These are phyloP conservation scores for Aspergillus panamensis DNA, from an alignment of 495 filamentous ascomycete species.

Conservation along the genomic window DNA sequence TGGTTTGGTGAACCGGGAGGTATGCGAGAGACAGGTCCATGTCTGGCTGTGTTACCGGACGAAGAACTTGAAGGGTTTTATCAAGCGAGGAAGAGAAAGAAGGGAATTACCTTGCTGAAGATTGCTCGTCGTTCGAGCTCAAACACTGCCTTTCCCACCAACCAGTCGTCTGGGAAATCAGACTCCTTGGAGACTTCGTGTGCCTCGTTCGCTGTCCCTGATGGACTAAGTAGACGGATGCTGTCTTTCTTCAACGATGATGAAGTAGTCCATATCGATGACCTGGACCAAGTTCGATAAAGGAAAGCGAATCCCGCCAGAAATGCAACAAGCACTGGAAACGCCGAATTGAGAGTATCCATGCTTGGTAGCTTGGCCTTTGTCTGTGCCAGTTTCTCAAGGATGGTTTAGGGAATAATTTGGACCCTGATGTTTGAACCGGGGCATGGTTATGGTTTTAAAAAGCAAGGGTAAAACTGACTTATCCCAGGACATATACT, in stretches of 20 bases:
- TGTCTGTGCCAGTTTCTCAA: neutral
- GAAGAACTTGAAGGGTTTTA: neutral
- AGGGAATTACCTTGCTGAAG: slow-evolving; percentile 42
- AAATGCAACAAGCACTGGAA: slow-evolving; percentile 11
- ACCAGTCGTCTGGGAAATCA: slow-evolving; percentile 46
- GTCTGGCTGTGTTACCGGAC: slow-evolving; percentile 18
- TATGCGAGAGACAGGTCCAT: slow-evolving; percentile 51
- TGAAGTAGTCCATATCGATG: neutral
- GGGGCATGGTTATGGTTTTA: neutral
- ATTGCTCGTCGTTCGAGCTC: slow-evolving; percentile 51
- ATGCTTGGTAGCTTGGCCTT: neutral
- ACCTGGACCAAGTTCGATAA: slow-evolving; percentile 8
- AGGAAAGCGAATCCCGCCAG: slow-evolving; percentile 12
- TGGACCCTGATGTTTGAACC: neutral
- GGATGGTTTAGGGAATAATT: neutral
- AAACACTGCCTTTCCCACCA: slow-evolving; percentile 40
- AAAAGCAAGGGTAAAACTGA: neutral
- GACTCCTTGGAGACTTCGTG: slow-evolving; percentile 34
- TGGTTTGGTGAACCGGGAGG: slow-evolving; percentile 39
- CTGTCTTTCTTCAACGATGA: neutral
- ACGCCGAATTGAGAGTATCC: neutral
- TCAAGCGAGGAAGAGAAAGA: neutral
- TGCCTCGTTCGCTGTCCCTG: neutral
- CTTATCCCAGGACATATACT: neutral
- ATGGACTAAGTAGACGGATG: neutral